phyloP scores from a whole-genome alignment of 2,329 filamentous ascomycete species.

The Periconia sp. region DNA sequence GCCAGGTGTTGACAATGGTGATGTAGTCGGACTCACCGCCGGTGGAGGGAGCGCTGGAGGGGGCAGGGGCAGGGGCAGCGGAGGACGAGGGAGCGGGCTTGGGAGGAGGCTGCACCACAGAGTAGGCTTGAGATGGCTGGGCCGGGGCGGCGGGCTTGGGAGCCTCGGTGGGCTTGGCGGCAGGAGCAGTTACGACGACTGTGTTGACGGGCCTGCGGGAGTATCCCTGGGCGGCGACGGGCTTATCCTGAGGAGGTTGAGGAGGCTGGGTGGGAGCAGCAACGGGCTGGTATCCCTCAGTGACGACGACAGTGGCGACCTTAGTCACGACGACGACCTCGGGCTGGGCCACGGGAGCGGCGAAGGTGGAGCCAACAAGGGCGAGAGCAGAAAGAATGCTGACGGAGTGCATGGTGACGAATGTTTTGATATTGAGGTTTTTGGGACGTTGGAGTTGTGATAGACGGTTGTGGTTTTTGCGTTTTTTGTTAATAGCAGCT shows the following conservation, averaged over 20 bases:
- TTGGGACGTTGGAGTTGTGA: background rate
- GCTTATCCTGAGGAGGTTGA: background rate
- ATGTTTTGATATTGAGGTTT: slow-evolving; percentile 3
- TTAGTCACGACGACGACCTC: slow-evolving; percentile 17
- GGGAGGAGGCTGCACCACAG: background rate
- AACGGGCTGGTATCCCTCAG: background rate
- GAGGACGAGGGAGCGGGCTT: background rate
- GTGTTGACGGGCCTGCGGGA: slow-evolving; percentile 9
- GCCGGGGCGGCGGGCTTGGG: background rate
- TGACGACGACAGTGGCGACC: slow-evolving; percentile 25
- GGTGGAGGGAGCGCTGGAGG: slow-evolving; percentile 9
- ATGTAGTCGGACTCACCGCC: slow-evolving; percentile 25
- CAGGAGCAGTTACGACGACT: slow-evolving; percentile 5
- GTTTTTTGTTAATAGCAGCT: slow-evolving; percentile 4
- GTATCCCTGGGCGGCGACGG: no score
- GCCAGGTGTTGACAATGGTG: slow-evolving; percentile 29
- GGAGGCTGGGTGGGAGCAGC: background rate
- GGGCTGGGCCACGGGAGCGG: slow-evolving; percentile 17
- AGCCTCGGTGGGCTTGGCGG: slow-evolving; percentile 2
- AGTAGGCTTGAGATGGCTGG: background rate
- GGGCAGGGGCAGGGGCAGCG: background rate
- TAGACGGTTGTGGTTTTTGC: background rate
- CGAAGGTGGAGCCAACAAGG: slow-evolving; percentile 34
- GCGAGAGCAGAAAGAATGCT: slow-evolving; percentile 28
- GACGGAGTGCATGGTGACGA: slow-evolving; percentile 31